Evolutionary conservation across 106 monocot species (phyloP).

Genomic region (Chionographis japonica): DNA sequence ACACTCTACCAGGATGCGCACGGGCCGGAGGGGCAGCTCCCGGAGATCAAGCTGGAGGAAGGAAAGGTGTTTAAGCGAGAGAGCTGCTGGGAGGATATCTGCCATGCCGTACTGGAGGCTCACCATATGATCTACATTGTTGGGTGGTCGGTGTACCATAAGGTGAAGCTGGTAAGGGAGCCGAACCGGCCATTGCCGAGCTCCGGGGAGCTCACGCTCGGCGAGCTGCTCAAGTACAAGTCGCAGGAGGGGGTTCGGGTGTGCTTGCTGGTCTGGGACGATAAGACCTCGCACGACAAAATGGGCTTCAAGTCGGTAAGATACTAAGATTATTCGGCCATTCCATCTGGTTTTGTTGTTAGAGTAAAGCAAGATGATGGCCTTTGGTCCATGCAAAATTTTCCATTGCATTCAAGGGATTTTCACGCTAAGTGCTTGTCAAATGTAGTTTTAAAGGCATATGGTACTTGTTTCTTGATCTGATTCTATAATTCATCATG

Average conservation of each 20-base stretch:
- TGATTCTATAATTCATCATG: too few species aligned
- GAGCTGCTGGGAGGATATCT: constrained; percentile 85
- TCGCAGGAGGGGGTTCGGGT: constrained; percentile 79
- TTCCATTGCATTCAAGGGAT: too few species aligned
- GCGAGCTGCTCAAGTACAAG: constrained; percentile 80
- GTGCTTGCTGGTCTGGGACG: constrained; percentile 78
- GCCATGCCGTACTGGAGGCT: constrained; percentile 75
- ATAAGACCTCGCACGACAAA: constrained; percentile 69
- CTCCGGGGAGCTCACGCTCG: constrained; percentile 26
- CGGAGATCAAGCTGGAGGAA: constrained; percentile 41
- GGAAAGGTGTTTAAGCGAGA: constrained; percentile 38
- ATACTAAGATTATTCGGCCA: not conserved
- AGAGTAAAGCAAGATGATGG: not conserved
- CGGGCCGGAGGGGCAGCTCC: constrained; percentile 36
- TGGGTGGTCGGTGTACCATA: constrained; percentile 69
- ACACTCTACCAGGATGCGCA: constrained; percentile 82
- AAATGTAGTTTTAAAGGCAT: too few species aligned
- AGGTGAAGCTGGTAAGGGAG: constrained; percentile 68
- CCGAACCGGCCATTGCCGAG: constrained; percentile 14
- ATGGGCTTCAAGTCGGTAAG: constrained; percentile 43
- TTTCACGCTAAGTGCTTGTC: too few species aligned
- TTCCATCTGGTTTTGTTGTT: too few species aligned
- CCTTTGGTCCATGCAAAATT: not conserved
- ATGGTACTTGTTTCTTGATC: too few species aligned
- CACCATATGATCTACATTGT: constrained; percentile 67